Base-by-base conservation (phyloP, 306 rosid species). In the Inga leiocalycina region DNA sequence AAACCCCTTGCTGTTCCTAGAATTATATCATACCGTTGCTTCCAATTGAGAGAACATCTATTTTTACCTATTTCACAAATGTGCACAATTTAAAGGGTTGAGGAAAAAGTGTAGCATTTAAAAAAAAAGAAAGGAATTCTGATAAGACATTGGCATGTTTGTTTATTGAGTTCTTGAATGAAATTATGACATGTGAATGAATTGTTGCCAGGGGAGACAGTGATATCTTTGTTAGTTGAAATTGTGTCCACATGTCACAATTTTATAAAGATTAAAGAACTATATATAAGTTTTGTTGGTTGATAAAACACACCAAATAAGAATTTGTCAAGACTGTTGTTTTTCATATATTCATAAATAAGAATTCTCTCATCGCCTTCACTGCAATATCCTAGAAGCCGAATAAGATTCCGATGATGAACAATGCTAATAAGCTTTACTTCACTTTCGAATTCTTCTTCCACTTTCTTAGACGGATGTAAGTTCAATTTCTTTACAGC, bases 21-120 rank as follows among this genome's bases (percentile, higher is more conserved):
- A 37, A 67, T 67, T 35, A 67, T 67, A 67, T 35, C 44, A 67
- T 16, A 37, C 2, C 73, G n/a, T 35, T 67, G 73, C 73, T 67
- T 67, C 73, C 73, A 67, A 17, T 67, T 17, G 13, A 67, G 73
- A 15, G 24, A 67, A 37, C 73, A 27, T 37, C 5, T 89, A 45
- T 57, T 85, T 66, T 87, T 82, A 59, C 93, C 94, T 90, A 49
- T 79, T 48, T 78, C 17, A 6, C 3, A 56, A 57, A n/a, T 41
- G 14, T 6, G 19, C 34, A 77, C 20, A 35, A 12, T 10, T 49
- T 2, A 12, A 49, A 37, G 19, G 44, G 56, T 61, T n/a, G 45
- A 51, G 46, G 54, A 14, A 71, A 45, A 14, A 49, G 13, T 10
- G 8, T 2, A 62, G 39, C 27, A 49, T 3, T 0, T 4, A 49